A percentile compares a stretch with the other conserved stretches of the same genome.
Conservation (phyloP, 2,329 filamentous ascomycete species). For the Massarina eburnea region DNA sequence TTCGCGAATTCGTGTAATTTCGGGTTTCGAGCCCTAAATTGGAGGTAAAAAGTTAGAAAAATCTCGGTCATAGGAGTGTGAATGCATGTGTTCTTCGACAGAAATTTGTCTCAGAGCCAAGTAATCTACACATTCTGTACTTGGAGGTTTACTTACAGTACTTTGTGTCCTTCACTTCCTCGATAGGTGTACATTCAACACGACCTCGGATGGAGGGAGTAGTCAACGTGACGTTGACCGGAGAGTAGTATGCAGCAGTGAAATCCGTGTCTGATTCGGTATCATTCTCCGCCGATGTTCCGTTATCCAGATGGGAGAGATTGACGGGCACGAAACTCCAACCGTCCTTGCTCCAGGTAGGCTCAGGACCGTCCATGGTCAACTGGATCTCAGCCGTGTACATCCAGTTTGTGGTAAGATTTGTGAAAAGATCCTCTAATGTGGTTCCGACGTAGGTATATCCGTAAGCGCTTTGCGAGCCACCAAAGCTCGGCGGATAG, state of each 20-base stretch:
- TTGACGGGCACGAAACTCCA: constrained; percentile 27
- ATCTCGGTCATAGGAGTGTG: too few species aligned
- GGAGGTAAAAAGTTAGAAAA: too few species aligned
- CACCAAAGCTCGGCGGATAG: constrained; percentile 3
- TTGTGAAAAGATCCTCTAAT: constrained; percentile 9
- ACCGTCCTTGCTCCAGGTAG: constrained; percentile 22
- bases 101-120: too few species aligned
- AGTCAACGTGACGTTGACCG: constrained; percentile 9
- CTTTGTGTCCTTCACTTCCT: constrained; percentile 6
- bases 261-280: background rate
- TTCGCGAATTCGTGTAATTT: background rate
- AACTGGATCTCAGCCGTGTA: constrained; percentile 20
- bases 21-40: constrained; percentile 4
- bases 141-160: too few species aligned
- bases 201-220: constrained; percentile 14
- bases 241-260: background rate
- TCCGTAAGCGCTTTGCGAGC: background rate
- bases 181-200: constrained; percentile 10
- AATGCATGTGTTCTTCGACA: background rate
- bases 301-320: constrained; percentile 2
- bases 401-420: constrained; percentile 24
- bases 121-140: too few species aligned
- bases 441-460: constrained; percentile 2
- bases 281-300: background rate
- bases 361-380: constrained; percentile 17